Evolutionary conservation across 768 basidiomycete genomes (phyloP).

Genomic region (Epithele typhae): DNA sequence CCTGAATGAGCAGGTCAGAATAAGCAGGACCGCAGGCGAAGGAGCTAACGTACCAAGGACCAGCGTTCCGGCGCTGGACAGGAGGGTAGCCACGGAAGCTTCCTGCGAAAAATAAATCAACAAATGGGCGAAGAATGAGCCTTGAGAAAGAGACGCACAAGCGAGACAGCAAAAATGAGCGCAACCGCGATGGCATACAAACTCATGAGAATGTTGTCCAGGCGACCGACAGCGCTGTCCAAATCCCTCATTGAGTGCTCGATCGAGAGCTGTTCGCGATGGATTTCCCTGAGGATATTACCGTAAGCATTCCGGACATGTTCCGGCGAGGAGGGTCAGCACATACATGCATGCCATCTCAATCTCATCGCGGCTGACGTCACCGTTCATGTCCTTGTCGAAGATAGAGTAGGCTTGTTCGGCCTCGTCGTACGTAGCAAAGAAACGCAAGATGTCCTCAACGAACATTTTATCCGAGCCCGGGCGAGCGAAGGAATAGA

Average conservation of each 20-base stretch:
- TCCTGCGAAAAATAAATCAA: constrained; percentile 41
- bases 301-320: background rate
- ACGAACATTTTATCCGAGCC: constrained; percentile 55
- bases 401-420: constrained; percentile 64
- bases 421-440: constrained; percentile 62
- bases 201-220: constrained; percentile 85
- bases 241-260: constrained; percentile 86
- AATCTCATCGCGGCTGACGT: constrained; percentile 65
- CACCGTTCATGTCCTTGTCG: constrained; percentile 71
- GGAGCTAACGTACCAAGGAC: constrained; percentile 35
- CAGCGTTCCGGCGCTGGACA: constrained; percentile 71
- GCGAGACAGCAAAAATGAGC: constrained; percentile 79
- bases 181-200: constrained; percentile 67
- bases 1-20: constrained; percentile 32
- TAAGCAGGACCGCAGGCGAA: background rate
- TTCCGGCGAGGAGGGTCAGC: background rate
- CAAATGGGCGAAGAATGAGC: too few relatives aligned
- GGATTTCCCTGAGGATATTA: constrained; percentile 54
- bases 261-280: constrained; percentile 80
- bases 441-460: constrained; percentile 68
- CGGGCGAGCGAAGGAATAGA: constrained; percentile 74
- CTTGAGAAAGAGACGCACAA: constrained; percentile 37
- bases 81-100: constrained; percentile 65
- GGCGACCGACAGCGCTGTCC: constrained; percentile 81
- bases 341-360: constrained; percentile 70